Evolutionary conservation across 2,329 filamentous ascomycete genomes (phyloP), one percentile per base, ranked within the genome.

Genomic region (Aspergillus sp.): DNA sequence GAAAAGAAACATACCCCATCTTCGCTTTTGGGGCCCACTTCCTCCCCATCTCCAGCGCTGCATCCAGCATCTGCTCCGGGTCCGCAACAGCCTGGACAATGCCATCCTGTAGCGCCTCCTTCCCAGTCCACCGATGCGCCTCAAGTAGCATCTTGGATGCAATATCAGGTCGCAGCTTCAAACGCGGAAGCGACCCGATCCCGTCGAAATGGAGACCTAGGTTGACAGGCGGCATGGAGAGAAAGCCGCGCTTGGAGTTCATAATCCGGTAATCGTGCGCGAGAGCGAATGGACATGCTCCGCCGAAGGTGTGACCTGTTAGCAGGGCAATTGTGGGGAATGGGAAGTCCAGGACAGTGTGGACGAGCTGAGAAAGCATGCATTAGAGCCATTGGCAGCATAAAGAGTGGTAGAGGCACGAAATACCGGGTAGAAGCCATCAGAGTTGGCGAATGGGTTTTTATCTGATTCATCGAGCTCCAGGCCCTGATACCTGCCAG

Each of bases 111-210:
- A 81, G 58, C 2, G 82, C 82, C 58, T 81, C 75, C 59, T 77
- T 73, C 0, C 79, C 81, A 0, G 82, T 85, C 81, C 80, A 85
- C 40, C 70, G 73, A 56, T 84, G 79, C 17, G 81, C 82, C 64
- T 84, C 82, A 3, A 84, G 73, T 31, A 84, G 67, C 81, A 84
- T 84, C 64, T 82, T 83, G 4, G 81, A 70, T 14, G 82, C 81
- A n/a, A 84, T 68, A 46, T 78, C 73, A 9, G 81, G 80, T 0
- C 69, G 73, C 3, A 84, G 73, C 64, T 84, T 84, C 7, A 83
- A 70, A 2, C 81, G 75, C 2, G 80, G 80, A 6, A 84, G 72
- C 3, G 76, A 71, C 4, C 82, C 82, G 48, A 84, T 84, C 9
- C 82, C 82, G 14, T 80, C 79, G 58, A 84, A 84, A 61, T 84